phyloP scores from a whole-genome alignment of 2,329 filamentous ascomycete species.

The Xylariaceae sp. region DNA sequence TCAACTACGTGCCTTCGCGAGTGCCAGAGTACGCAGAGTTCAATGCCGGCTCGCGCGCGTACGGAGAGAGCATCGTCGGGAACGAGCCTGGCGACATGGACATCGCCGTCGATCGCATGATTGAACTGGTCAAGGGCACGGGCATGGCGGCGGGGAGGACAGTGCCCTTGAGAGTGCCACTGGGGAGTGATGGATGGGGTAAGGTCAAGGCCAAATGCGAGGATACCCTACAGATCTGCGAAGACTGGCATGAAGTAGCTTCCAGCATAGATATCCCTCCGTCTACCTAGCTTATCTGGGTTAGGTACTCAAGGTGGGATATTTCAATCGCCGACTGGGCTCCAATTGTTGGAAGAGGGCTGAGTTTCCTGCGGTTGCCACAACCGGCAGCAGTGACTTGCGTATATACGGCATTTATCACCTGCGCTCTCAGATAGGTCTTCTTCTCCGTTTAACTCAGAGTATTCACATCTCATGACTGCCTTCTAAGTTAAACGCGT shows the following conservation, averaged over 20 bases:
- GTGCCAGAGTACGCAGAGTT: conserved; percentile 23
- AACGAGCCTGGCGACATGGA: conserved; percentile 18
- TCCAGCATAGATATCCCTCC: conserved; percentile 6
- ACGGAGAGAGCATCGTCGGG: conserved; percentile 21
- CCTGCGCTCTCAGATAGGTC: too few species aligned
- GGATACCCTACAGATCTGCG: conserved; percentile 23
- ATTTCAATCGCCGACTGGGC: neutral
- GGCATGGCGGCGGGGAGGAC: conserved; percentile 28
- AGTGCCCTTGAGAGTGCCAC: conserved; percentile 39
- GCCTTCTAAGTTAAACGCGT: too few species aligned
- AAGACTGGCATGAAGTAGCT: conserved; percentile 9
- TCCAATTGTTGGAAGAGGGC: too few species aligned
- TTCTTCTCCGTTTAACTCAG: too few species aligned
- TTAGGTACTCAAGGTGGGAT: neutral
- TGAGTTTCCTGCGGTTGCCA: too few species aligned
- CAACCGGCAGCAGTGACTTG: too few species aligned
- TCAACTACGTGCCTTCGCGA: conserved; percentile 19
- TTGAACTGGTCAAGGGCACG: conserved; percentile 28
- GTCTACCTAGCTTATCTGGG: neutral
- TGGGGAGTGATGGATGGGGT: conserved; percentile 46
- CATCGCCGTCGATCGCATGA: conserved; percentile 15
- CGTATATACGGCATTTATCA: too few species aligned
- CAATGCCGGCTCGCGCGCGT: conserved; percentile 20
- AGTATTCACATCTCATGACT: too few species aligned
- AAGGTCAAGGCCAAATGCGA: conserved; percentile 43